Percentiles rank a stretch among this genome's conserved stretches.
Conservation (phyloP, 2,329 filamentous ascomycete species). For the Fusarium begoniae region DNA sequence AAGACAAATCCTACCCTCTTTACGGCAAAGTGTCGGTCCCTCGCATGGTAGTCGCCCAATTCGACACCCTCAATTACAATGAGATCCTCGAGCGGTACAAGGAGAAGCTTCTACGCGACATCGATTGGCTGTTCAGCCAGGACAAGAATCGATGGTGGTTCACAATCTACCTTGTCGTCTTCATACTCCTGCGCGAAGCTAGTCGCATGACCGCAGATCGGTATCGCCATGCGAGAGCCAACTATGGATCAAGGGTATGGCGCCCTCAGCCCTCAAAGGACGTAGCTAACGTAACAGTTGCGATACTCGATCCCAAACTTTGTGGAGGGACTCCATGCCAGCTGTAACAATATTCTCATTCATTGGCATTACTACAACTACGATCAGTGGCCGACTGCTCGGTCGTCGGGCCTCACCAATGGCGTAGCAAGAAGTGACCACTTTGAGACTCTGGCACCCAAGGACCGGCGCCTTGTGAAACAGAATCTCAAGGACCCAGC, state of each 20-base stretch:
- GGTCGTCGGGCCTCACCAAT: slow-evolving; percentile 39
- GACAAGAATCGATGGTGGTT: slow-evolving; percentile 46
- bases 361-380: slow-evolving; percentile 63
- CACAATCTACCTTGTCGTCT: slow-evolving; percentile 51
- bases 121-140: slow-evolving; percentile 49
- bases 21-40: slow-evolving; percentile 52
- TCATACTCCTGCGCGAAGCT: slow-evolving; percentile 55
- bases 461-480: slow-evolving; percentile 48
- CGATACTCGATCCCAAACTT: slow-evolving; percentile 52
- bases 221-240: slow-evolving; percentile 53
- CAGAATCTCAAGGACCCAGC: slow-evolving; percentile 39
- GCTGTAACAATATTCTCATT: slow-evolving; percentile 56
- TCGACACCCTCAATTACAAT: slow-evolving; percentile 54
- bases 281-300: slow-evolving; percentile 32
- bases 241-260: slow-evolving; percentile 43
- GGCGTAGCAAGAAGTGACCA: slow-evolving; percentile 31
- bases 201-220: slow-evolving; percentile 53
- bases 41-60: slow-evolving; percentile 57
- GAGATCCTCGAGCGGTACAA: slow-evolving; percentile 48
- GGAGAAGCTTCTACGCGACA: slow-evolving; percentile 46
- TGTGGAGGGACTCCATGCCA: slow-evolving; percentile 55
- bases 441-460: slow-evolving; percentile 42
- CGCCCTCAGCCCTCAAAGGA: not conserved
- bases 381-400: slow-evolving; percentile 37
- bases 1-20: slow-evolving; percentile 51